phyloP scores from a whole-genome alignment of 192 early-diverging fungal species.

The Backusella parvicylindrica region DNA sequence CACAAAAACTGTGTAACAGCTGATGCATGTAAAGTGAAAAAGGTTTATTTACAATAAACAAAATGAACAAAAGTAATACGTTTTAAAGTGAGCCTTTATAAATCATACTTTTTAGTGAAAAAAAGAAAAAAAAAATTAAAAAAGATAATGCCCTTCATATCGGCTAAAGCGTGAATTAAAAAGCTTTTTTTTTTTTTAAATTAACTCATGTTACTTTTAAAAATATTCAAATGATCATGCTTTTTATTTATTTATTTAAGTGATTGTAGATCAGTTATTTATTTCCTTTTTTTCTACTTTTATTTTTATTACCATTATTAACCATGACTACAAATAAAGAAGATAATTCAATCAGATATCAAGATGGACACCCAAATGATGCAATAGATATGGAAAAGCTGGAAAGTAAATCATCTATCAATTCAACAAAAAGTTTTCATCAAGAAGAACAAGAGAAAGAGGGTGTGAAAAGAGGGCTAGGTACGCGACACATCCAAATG shows the following conservation, averaged over 20 bases:
- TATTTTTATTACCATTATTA: no score
- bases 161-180: not conserved
- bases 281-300: not conserved
- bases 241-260: not conserved
- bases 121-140: no score
- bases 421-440: not conserved
- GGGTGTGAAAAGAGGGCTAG: slow-evolving; percentile 2
- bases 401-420: not conserved
- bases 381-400: not conserved
- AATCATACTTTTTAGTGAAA: no score
- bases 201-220: not conserved
- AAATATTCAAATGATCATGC: not conserved
- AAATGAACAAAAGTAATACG: no score
- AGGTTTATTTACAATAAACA: no score
- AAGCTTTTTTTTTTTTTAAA: not conserved
- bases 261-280: not conserved
- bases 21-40: no score
- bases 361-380: not conserved
- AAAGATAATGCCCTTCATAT: not conserved
- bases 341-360: not conserved
- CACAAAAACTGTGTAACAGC: no score
- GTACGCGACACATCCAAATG: slow-evolving; percentile 26
- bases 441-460: not conserved
- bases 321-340: not conserved
- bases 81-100: no score